A percentile compares a stretch with the other conserved stretches of the same genome.
These are phyloP conservation scores for Scutellaria barbata DNA, from an alignment of 257 asterid species.

Conservation along the genomic window DNA sequence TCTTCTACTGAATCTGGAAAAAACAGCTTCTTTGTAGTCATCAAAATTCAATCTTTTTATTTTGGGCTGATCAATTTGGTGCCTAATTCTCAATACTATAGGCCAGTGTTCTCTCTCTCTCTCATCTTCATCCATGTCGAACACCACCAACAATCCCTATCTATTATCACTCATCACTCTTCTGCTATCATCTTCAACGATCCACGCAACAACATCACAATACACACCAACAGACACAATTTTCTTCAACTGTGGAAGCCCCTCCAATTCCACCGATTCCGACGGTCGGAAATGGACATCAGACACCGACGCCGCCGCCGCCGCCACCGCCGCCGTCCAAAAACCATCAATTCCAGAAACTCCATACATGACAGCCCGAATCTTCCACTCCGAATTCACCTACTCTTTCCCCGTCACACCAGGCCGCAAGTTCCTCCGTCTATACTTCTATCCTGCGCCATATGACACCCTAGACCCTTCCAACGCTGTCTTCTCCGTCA, in stretches of 20 bases:
- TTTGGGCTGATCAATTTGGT: too few relatives aligned
- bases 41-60: too few relatives aligned
- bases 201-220: conserved; percentile 40
- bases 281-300: conserved; percentile 82
- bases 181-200: neutral
- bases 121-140: conserved; percentile 27
- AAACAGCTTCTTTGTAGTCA: too few relatives aligned
- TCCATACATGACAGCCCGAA: conserved; percentile 88
- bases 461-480: conserved; percentile 61
- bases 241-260: conserved; percentile 87
- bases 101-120: too few relatives aligned
- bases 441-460: conserved; percentile 80
- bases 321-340: conserved; percentile 63
- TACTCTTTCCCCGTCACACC: conserved; percentile 79
- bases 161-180: neutral
- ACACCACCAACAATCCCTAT: neutral
- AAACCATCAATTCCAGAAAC: conserved; percentile 79
- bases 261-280: conserved; percentile 56
- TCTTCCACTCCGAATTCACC: conserved; percentile 73
- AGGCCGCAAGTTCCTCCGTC: conserved; percentile 77
- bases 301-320: conserved; percentile 50
- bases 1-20: too few relatives aligned
- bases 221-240: conserved; percentile 72
- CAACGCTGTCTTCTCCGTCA: conserved; percentile 64
- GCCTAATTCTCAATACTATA: too few relatives aligned